Evolutionary conservation across 139 green algal species (phyloP), one percentile per base, ranked within the genome.

Genomic region (Haematococcus lacustris): DNA sequence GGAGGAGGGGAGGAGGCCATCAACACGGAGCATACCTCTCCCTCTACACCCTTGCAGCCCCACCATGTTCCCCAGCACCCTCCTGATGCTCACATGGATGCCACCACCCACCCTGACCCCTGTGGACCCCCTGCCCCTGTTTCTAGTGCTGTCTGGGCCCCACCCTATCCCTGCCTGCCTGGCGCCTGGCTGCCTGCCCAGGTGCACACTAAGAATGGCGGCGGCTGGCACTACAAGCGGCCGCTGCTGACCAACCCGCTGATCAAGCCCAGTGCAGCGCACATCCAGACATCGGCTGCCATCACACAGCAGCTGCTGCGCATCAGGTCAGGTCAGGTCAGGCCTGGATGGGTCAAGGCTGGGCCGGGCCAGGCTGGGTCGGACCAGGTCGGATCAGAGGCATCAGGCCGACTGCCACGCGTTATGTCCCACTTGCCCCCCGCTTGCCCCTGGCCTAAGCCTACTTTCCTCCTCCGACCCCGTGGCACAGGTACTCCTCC

Each of bases 181-280:
- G n/a, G n/a, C n/a, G n/a, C n/a, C n/a, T n/a, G n/a, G n/a, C n/a
- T n/a, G n/a, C n/a, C n/a, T n/a, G n/a, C n/a, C n/a, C 87, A 86
- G 0, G 78, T 79, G 2, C 66, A 77, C 41, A 82, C 78, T 72
- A 97, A 97, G 83, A 97, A 97, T 76, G 70, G 70, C n/a, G 69
- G 68, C 7, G 26, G 57, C n/a, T 93, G 88, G 88, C 28, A 71
- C 23, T 70, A 88, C 67, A 89, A 91, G 78, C 60, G 74, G 40
- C 79, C 78, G 1, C 79, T 91, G 51, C 78, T 94, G 70, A 65
- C 69, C 30, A 76, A 85, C 61, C 37, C 70, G 17, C 66, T 73
- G 9, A 70, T 87, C 64, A 64, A 66, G 50, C 86, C 83, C n/a
- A 73, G 2, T 3, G 67, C 71, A 4, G 65, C 51, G 21, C 68